Evolutionary conservation across 495 filamentous ascomycete genomes (phyloP).

Genomic region (Usnea hakonensis): DNA sequence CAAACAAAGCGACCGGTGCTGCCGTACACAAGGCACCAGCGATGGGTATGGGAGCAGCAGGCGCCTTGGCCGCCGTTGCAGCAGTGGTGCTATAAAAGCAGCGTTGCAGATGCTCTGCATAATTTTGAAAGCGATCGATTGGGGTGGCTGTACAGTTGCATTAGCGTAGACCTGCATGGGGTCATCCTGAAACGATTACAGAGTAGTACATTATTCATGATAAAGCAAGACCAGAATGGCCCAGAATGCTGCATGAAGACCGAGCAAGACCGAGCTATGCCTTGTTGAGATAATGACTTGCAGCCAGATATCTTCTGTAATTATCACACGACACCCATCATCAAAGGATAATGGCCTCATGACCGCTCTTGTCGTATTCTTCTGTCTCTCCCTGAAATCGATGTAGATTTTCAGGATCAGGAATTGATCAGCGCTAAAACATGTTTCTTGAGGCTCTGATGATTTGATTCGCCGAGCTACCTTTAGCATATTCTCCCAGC

Average conservation of each 20-base stretch:
- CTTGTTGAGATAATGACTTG: background rate
- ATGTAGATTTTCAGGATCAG: background rate
- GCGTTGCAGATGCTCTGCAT: background rate
- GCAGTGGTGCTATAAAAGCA: background rate
- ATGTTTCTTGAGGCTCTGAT: background rate
- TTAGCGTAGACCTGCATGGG: background rate
- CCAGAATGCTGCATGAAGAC: background rate
- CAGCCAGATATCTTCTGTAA: background rate
- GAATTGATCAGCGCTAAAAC: background rate
- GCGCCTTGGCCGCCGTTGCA: background rate
- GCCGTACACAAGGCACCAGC: background rate
- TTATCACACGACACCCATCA: background rate
- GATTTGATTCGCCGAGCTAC: background rate
- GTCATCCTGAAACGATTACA: background rate
- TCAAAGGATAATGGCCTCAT: background rate
- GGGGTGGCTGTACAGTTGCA: background rate
- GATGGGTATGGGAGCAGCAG: conserved; percentile 3
- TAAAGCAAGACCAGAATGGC: background rate
- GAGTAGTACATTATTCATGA: no score
- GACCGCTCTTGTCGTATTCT: background rate
- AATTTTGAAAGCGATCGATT: background rate
- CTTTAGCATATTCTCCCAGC: background rate
- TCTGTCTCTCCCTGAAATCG: background rate
- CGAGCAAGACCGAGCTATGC: background rate
- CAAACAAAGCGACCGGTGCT: background rate